A percentile compares a stretch with the other conserved stretches of the same genome.
Evolutionary conservation across 495 filamentous ascomycete species (phyloP).

Genomic region (Collariella sp.): DNA sequence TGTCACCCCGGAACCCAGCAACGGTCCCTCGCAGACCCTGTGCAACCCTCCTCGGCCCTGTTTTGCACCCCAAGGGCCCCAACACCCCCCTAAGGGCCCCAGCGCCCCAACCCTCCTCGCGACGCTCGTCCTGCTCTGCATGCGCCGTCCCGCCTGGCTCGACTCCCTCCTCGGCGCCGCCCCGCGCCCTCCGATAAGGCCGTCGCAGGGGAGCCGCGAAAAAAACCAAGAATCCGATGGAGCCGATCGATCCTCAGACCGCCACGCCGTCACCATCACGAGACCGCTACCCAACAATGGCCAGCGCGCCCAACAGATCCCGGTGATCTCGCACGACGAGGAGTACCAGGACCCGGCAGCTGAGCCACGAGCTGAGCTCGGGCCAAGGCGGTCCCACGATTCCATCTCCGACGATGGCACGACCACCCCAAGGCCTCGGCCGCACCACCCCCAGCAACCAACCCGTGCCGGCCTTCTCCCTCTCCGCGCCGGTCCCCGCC

Average conservation of each 20-base stretch:
- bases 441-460: not conserved
- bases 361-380: slow-evolving; percentile 1
- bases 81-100: slow-evolving; percentile 6
- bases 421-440: slow-evolving; percentile 35
- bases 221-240: not conserved
- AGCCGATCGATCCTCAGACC: slow-evolving; percentile 3
- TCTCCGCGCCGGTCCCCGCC: slow-evolving; percentile 27
- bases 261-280: slow-evolving; percentile 4
- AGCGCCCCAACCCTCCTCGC: slow-evolving; percentile 46
- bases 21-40: too few relatives aligned
- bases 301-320: not conserved
- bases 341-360: slow-evolving; percentile 1
- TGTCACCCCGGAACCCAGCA: too few relatives aligned
- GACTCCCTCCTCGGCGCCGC: slow-evolving; percentile 27
- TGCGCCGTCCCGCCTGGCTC: slow-evolving; percentile 38
- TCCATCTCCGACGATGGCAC: slow-evolving; percentile 26
- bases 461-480: slow-evolving; percentile 34
- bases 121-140: slow-evolving; percentile 43
- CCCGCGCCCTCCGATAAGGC: slow-evolving; percentile 18
- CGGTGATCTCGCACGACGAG: slow-evolving; percentile 15
- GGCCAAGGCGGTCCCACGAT: slow-evolving; percentile 7
- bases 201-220: not conserved
- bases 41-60: too few relatives aligned
- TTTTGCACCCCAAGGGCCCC: too few relatives aligned
- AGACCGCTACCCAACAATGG: not conserved